phyloP scores from a whole-genome alignment of 768 basidiomycete species.

The Mycena amicta region DNA sequence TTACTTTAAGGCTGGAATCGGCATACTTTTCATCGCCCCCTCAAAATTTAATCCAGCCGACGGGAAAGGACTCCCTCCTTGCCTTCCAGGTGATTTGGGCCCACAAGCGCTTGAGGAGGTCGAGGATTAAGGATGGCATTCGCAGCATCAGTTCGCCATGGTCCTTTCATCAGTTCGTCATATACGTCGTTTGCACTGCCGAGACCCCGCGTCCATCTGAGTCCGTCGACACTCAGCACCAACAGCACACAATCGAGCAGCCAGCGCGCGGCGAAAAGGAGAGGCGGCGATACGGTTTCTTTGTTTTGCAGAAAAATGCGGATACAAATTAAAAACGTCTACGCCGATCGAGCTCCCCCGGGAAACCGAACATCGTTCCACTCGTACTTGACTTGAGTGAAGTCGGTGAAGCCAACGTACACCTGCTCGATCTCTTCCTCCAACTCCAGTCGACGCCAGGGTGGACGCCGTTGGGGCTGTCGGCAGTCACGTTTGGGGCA shows the following conservation, averaged over 20 bases:
- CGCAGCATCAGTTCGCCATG: neutral
- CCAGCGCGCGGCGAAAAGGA: no score
- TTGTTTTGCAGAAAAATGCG: no score
- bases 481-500: neutral
- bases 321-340: neutral
- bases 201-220: neutral
- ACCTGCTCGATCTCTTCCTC: neutral
- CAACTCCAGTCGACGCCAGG: neutral
- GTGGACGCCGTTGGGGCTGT: neutral
- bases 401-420: neutral
- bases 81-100: neutral
- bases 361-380: neutral
- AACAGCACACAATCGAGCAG: no score
- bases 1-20: neutral
- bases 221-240: neutral
- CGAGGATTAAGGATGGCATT: neutral
- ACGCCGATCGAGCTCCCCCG: neutral
- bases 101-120: neutral
- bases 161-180: neutral
- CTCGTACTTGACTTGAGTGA: neutral
- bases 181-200: neutral
- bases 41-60: neutral
- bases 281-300: neutral
- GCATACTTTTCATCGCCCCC: neutral
- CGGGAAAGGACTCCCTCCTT: neutral